Evolutionary conservation across 31 red algal species (phyloP), one percentile per base, ranked within the genome.

Genomic region (Odonthalia washingtoniensis): DNA sequence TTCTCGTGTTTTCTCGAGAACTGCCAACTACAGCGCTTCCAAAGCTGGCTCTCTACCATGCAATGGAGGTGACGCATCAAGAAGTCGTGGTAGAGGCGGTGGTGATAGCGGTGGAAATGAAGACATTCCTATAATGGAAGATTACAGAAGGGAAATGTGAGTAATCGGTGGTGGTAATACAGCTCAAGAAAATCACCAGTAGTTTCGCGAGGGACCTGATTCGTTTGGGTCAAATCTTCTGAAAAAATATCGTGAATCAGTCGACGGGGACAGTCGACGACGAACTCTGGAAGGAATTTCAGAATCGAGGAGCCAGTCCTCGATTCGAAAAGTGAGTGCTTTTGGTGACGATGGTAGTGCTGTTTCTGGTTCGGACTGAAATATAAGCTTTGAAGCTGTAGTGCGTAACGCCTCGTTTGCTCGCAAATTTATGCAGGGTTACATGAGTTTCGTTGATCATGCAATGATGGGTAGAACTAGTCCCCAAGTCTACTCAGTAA

Each of bases 1-100:
- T n/a, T 89, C 85, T 26, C 74, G 86, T 57, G 61, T 81, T 4
- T 40, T 31, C 16, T 94, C 92, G 12, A 69, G 92, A 18, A 45
- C 70, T 6, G 89, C 66, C 21, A 85, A 70, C 2, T 42, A 72
- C 2, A 21, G 37, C 2, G 53, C 31, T 31, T 87, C 84, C 24
- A 3, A 72, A 65, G n/a, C 41, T 14, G 84, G 43, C 21, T 87
- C 84, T 57, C 49, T 9, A 57, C 49, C 21, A 9, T 21, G 49
- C 49, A 9, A 57, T 21, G 49, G 49, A 21, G 49, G 49, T 14
- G 49, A 21, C 9, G 49, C 9, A 14, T 14, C 12, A 9, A 57
- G 49, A 57, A 9, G 49, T 14, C 49, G 21, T 57, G 49, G 21
- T 21, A 21, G 21, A 57, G 21, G 49, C 49, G 9, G 12, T 57